A percentile compares a stretch with the other conserved stretches of the same genome.
These are phyloP conservation scores for Cladophialophora bantiana DNA, from an alignment of 2,329 filamentous ascomycete species.

Conservation along the genomic window DNA sequence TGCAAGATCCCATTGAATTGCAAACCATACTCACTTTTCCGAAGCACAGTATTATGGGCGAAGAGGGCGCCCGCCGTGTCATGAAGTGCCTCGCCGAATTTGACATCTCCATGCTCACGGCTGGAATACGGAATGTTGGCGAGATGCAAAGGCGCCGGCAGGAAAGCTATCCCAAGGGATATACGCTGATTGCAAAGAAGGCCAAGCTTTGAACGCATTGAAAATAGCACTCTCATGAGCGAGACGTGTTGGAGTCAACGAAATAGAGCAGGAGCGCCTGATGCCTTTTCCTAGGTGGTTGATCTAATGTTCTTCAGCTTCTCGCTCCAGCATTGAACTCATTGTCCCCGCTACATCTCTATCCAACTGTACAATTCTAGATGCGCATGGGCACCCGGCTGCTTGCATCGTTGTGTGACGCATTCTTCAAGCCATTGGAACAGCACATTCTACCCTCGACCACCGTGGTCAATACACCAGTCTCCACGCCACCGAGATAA, in stretches of 20 bases:
- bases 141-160: slow-evolving; percentile 55
- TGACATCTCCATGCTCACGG: slow-evolving; percentile 68
- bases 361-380: background rate
- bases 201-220: slow-evolving; percentile 37
- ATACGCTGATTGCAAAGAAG: slow-evolving; percentile 49
- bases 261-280: background rate
- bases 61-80: slow-evolving; percentile 67
- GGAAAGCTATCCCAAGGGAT: slow-evolving; percentile 54
- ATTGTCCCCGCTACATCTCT: background rate
- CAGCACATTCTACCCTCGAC: background rate
- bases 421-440: background rate
- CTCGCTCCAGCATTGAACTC: background rate
- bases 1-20: background rate
- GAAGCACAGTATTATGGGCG: slow-evolving; percentile 60
- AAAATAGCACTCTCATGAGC: background rate
- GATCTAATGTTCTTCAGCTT: background rate
- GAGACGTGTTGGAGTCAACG: background rate
- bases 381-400: background rate
- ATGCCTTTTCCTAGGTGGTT: background rate
- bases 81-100: slow-evolving; percentile 69
- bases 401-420: background rate
- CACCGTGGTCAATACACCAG: background rate
- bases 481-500: background rate
- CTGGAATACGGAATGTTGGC: slow-evolving; percentile 60
- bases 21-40: background rate